Evolutionary conservation across 257 asterid species (phyloP), one percentile per base, ranked within the genome.

Genomic region (Lantana camara): DNA sequence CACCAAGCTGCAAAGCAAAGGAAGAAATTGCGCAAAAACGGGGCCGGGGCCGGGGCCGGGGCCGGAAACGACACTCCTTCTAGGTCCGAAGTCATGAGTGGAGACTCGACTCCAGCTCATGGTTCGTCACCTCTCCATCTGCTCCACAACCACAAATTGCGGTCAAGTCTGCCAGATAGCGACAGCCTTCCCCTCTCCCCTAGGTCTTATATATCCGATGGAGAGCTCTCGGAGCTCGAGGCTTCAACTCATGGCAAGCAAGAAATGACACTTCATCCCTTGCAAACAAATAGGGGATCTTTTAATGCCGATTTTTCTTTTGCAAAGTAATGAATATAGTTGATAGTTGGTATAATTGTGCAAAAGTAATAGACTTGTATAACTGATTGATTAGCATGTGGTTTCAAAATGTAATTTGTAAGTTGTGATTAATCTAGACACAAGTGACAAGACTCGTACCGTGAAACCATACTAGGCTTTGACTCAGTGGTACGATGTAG

Each of bases 1-100:
- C 88, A 79, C 32, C 61, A 65, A 42, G 79, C 83, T 1, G 95
- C 88, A 0, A 81, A 72, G 73, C 75, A 73, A 51, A 80, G 72
- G 72, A 79, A 75, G 52, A 85, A 75, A 58, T 34, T 47, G 48
- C 77, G 81, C 22, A 76, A 60, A 49, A 61, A 45, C 7, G 78
- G 68, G 17, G 53, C n/a, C n/a, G n/a, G n/a, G n/a, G n/a, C n/a
- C n/a, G n/a, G n/a, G n/a, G n/a, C n/a, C n/a, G n/a, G 1, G 1
- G 59, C 20, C 22, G 49, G 68, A 0, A 41, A 12, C 13, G 60
- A 65, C 20, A 16, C 16, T 8, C 46, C 79, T 70, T 57, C 80
- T 70, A 44, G 38, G 7, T 66, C 59, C 9, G 62, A 56, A 15
- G 54, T 57, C 12, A 59, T 44, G 60, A 72, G 79, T n/a, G 82